phyloP scores from a whole-genome alignment of 257 asterid species.

The Primulina tabacum region DNA sequence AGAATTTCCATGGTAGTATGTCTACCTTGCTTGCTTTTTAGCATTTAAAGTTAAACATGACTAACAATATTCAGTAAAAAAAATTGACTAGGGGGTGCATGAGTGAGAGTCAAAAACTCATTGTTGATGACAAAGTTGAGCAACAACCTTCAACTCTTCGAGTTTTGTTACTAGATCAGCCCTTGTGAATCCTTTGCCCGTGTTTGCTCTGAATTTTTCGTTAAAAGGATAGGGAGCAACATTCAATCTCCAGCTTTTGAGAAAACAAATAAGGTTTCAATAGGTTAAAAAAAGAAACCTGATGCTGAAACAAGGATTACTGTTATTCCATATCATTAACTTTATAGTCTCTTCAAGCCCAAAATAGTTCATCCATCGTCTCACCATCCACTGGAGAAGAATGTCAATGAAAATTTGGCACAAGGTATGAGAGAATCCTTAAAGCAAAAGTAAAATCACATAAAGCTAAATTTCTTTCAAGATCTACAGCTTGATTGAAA shows the following conservation, averaged over 20 bases:
- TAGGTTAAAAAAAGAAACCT: constrained; percentile 42
- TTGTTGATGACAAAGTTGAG: constrained; percentile 3
- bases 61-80: constrained; percentile 9
- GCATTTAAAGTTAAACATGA: neutral
- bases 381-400: constrained; percentile 85
- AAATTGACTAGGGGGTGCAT: constrained; percentile 1
- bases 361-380: constrained; percentile 75
- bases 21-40: constrained; percentile 1
- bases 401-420: constrained; percentile 19
- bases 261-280: constrained; percentile 13
- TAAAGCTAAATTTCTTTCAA: constrained; percentile 4
- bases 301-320: constrained; percentile 73
- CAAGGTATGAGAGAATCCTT: constrained; percentile 14
- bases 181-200: constrained; percentile 64
- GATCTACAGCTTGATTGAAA: constrained; percentile 4
- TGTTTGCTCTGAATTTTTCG: constrained; percentile 64
- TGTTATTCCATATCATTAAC: constrained; percentile 85
- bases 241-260: constrained; percentile 19
- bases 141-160: constrained; percentile 57
- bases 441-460: constrained; percentile 13
- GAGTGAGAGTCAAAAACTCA: constrained; percentile 8
- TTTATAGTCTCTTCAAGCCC: constrained; percentile 70
- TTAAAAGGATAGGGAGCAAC: constrained; percentile 28
- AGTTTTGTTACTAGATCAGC: constrained; percentile 60
- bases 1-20: neutral